These are phyloP conservation scores for Hebeloma cylindrosporum DNA, from an alignment of 768 basidiomycete genomes.

Conservation along the genomic window DNA sequence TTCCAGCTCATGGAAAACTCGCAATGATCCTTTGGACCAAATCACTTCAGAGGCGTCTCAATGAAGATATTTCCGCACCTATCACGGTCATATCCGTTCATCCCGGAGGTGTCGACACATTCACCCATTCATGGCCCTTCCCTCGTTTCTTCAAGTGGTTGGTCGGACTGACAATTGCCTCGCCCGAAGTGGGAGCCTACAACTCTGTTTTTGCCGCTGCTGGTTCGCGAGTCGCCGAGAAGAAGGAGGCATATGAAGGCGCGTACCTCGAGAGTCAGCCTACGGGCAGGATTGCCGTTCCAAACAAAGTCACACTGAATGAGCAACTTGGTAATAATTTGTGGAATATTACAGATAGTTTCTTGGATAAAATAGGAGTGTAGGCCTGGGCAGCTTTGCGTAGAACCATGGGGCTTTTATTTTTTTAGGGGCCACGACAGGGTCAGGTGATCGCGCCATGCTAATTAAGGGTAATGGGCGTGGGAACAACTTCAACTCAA, in stretches of 20 bases:
- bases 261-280: constrained; percentile 25
- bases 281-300: constrained; percentile 17
- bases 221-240: constrained; percentile 19
- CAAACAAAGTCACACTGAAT: constrained; percentile 11
- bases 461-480: no score
- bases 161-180: constrained; percentile 19
- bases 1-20: constrained; percentile 22
- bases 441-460: neutral
- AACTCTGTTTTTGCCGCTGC: constrained; percentile 32
- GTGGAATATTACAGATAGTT: constrained; percentile 8
- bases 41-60: constrained; percentile 16
- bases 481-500: no score
- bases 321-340: constrained; percentile 12
- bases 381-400: no score
- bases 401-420: neutral
- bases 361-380: constrained; percentile 12
- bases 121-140: constrained; percentile 23
- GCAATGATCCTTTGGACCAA: constrained; percentile 21
- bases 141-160: constrained; percentile 18
- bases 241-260: constrained; percentile 24
- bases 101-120: constrained; percentile 32
- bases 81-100: constrained; percentile 24
- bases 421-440: neutral
- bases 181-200: constrained; percentile 25
- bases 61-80: constrained; percentile 15